phyloP scores from a whole-genome alignment of 108 stramenopile genomes.

The Skeletonema marinoi region DNA sequence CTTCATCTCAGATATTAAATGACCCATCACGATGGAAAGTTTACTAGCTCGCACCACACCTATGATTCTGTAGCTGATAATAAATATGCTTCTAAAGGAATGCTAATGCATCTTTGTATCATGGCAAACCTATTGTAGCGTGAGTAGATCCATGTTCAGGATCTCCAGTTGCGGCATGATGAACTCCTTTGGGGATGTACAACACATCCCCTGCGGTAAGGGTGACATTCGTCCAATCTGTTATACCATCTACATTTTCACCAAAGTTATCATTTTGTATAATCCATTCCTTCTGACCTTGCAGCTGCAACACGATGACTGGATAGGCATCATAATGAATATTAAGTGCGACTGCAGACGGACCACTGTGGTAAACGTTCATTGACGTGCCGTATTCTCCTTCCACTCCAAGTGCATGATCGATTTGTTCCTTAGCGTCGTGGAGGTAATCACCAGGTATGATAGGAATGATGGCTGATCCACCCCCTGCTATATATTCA shows the following conservation, averaged over 20 bases:
- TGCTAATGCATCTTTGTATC: no score
- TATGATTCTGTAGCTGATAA: no score
- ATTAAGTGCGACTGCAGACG: slow-evolving; percentile 36
- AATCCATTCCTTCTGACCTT: slow-evolving; percentile 34
- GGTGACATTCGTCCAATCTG: slow-evolving; percentile 33
- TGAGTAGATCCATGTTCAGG: slow-evolving; percentile 23
- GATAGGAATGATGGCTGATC: slow-evolving; percentile 33
- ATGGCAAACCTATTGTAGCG: slow-evolving; percentile 17
- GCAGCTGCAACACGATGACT: slow-evolving; percentile 29
- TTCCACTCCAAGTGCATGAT: slow-evolving; percentile 5
- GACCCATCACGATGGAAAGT: no score
- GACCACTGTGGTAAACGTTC: slow-evolving; percentile 36
- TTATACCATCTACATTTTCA: background rate
- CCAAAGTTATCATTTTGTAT: slow-evolving; percentile 20
- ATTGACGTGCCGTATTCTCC: slow-evolving; percentile 14
- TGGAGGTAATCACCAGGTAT: slow-evolving; percentile 16
- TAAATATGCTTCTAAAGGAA: no score
- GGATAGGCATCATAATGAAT: slow-evolving; percentile 36
- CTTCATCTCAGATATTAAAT: no score
- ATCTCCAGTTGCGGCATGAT: slow-evolving; percentile 35
- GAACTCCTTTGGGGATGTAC: slow-evolving; percentile 36
- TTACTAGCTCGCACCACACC: no score
- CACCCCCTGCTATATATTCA: slow-evolving; percentile 16
- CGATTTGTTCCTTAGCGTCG: slow-evolving; percentile 4
- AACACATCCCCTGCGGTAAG: slow-evolving; percentile 27